Conservation (phyloP, 306 rosid genomes). For the Prosopis cineraria region DNA sequence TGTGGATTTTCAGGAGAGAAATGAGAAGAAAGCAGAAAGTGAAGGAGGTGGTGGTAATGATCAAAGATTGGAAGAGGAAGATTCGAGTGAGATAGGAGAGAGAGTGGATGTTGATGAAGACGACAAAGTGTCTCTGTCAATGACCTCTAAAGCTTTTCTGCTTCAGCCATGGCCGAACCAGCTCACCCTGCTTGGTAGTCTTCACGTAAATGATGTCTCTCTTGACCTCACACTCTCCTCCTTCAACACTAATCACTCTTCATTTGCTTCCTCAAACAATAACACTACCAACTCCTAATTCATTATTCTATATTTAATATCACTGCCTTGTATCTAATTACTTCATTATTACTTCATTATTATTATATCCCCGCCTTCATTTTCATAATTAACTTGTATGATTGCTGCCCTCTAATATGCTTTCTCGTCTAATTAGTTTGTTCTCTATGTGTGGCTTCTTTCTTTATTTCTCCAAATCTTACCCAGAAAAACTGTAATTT, state of each 20-base stretch:
- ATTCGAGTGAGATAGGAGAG: neutral
- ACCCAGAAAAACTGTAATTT: no score
- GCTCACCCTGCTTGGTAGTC: neutral
- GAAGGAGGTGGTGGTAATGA: constrained; percentile 24
- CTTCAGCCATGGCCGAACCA: neutral
- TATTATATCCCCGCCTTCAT: no score
- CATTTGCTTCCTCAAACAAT: no score
- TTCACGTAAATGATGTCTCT: constrained; percentile 54
- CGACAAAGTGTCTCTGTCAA: constrained; percentile 43
- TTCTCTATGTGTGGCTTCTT: no score
- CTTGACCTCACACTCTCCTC: constrained; percentile 59
- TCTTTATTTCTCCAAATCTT: no score
- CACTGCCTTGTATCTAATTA: no score
- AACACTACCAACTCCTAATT: no score
- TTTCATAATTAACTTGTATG: no score
- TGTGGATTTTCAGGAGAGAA: constrained; percentile 40
- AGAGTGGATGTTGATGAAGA: constrained; percentile 25
- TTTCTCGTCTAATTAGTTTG: no score
- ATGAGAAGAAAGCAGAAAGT: neutral
- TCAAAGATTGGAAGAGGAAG: constrained; percentile 33
- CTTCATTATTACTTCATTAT: no score
- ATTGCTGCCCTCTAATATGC: no score
- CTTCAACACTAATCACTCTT: neutral
- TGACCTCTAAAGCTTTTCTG: constrained; percentile 34
- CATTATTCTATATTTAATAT: no score